Base-by-base conservation (phyloP, 805 yeast species). In the Zygosaccharomyces rouxii region DNA sequence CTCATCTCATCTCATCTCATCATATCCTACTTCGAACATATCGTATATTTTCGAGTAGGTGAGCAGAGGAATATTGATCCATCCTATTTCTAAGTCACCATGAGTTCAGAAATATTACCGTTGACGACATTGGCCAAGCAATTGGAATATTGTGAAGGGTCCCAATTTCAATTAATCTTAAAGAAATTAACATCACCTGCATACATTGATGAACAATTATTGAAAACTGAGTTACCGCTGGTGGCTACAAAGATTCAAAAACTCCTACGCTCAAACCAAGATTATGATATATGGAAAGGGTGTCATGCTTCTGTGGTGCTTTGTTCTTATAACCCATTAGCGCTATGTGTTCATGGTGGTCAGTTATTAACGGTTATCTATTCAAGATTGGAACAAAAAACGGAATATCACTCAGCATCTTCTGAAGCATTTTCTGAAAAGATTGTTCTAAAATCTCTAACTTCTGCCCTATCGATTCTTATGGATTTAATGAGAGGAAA, bases 401-500 rank as follows among this genome's bases (percentile, higher is more conserved):
- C 48, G 2, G 55, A 49, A 5, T 63, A 56, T 29, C 59, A 57
- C 41, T 38, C 54, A 0, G 47, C 59, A 7, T 50, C 61, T 11
- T 44, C 53, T 14, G 44, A 53, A 9, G 53, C 60, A 6, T 48
- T 51, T 18, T 59, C 60, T 42, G 61, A 63, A 3, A 57, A 49
- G 19, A 51, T 50, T 5, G 21, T 61, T 6, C 52, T 65, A 19
- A 59, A 60, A 35, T 62, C 71, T 39, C 52, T 71, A 14, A 55
- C 63, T 1, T 55, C 59, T 19, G 56, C 74, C 2, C 30, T 66
- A 51, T 55, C 63, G 19, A 54, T 58, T 10, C 38, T 72, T 14
- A 64, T 69, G 47, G 60, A 62, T 26, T 70, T 75, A 41, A 81
- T 84, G 49, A 79, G 86, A 61, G 92, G 89, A 1, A 89, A 89